A percentile compares a stretch with the other conserved stretches of the same genome.
These are phyloP conservation scores for Lipomyces japonicus DNA, from an alignment of 805 yeast genomes.

Conservation along the genomic window DNA sequence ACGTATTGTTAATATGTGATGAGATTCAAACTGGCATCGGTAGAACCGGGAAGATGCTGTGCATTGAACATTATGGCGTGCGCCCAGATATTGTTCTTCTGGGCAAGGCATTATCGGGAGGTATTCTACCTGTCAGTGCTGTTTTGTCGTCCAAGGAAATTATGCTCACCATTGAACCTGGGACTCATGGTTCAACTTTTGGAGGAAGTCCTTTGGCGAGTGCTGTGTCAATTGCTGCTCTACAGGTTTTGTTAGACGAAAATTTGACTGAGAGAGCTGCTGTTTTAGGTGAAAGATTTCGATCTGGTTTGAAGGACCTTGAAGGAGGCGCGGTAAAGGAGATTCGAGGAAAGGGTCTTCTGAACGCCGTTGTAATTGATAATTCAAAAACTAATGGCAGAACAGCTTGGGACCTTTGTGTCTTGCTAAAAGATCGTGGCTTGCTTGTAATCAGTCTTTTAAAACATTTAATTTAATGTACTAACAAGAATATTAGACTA, in stretches of 20 bases:
- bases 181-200: constrained; percentile 95
- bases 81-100: constrained; percentile 86
- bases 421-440: constrained; percentile 82
- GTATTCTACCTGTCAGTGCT: constrained; percentile 87
- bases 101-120: constrained; percentile 95
- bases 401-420: constrained; percentile 93
- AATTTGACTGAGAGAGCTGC: constrained; percentile 73
- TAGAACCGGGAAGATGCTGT: constrained; percentile 90
- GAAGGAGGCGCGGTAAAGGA: constrained; percentile 45
- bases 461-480: not conserved
- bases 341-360: constrained; percentile 78
- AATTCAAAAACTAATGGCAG: constrained; percentile 77
- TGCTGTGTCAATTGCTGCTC: constrained; percentile 87
- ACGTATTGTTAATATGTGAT: constrained; percentile 86
- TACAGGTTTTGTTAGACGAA: constrained; percentile 86
- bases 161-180: constrained; percentile 86
- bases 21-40: constrained; percentile 98
- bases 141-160: constrained; percentile 86
- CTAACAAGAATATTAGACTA: constrained; percentile 42
- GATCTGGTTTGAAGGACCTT: constrained; percentile 42
- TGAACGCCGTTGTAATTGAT: constrained; percentile 89
- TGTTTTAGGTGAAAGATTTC: constrained; percentile 66
- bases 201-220: constrained; percentile 97
- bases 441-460: constrained; percentile 52
- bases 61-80: constrained; percentile 79